phyloP scores from a whole-genome alignment of 495 filamentous ascomycete species.

The Glarea lozoyensis region DNA sequence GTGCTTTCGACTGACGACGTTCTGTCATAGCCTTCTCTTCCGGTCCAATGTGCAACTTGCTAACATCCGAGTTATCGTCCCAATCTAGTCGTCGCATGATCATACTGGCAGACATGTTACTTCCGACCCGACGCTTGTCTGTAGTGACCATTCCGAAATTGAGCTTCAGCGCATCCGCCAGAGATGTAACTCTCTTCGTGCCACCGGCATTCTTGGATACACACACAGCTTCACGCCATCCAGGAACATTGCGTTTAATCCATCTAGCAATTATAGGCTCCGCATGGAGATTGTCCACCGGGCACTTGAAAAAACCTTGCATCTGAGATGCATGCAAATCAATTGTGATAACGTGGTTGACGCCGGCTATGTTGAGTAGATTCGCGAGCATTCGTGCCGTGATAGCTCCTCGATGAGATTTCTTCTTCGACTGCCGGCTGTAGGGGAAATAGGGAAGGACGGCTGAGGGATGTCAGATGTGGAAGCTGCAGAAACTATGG shows the following conservation, averaged over 20 bases:
- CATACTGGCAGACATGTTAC: constrained; percentile 62
- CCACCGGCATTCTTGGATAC: constrained; percentile 98
- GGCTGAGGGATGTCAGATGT: constrained; percentile 41
- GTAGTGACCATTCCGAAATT: constrained; percentile 97
- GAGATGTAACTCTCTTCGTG: constrained; percentile 91
- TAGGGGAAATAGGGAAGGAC: constrained; percentile 99
- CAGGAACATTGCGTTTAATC: constrained; percentile 78
- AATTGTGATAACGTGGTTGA: constrained; percentile 95
- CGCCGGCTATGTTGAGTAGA: constrained; percentile 81
- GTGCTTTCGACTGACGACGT: constrained; percentile 6
- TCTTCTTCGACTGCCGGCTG: constrained; percentile 98
- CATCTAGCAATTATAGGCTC: constrained; percentile 94
- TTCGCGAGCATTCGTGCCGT: constrained; percentile 97
- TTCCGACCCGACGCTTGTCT: constrained; percentile 59
- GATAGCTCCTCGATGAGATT: constrained; percentile 91
- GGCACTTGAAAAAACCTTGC: constrained; percentile 98
- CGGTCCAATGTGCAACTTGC: constrained; percentile 26
- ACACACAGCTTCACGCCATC: constrained; percentile 87
- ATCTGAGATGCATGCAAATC: constrained; percentile 96
- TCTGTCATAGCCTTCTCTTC: constrained; percentile 7
- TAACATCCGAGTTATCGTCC: constrained; percentile 21
- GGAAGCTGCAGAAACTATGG: not conserved
- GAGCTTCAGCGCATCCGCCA: constrained; percentile 92
- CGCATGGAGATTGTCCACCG: constrained; percentile 94
- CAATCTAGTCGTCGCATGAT: constrained; percentile 36